Base-by-base conservation (phyloP, 2,329 filamentous ascomycete genomes). In the Elsinoe australis region DNA sequence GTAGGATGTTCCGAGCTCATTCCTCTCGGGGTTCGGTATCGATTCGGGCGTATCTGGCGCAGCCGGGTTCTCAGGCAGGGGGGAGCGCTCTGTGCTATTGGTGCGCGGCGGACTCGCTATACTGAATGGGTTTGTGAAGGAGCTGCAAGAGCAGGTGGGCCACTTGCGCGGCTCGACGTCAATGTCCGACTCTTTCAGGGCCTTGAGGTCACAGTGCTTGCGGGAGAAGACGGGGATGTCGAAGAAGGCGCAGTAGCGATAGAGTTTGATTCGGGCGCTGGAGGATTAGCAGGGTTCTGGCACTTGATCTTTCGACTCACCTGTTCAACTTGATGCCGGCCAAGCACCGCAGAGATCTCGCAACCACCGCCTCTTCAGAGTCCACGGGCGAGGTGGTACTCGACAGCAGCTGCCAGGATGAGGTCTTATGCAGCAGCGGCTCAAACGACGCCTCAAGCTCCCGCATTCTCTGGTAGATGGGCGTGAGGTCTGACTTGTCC, bases 181-280 rank as follows among this genome's bases (percentile, higher is more conserved):
- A 29, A 22, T 34, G 34, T 5, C 24, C 34, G 58, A 15, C 18
- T 55, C 47, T 22, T 58, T 61, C 26, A 62, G 60, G 47, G 62
- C 62, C 48, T 64, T 63, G 10, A 75, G 64, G 49, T 75, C 72
- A 57, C 72, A 76, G 53, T 74, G 69, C 48, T 70, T 72, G 21
- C 65, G 64, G 0, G 65, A 62, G 55, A 76, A 76, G 15, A 75
- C 64, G 2, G 72, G 71, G 4, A 69, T 59, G 52, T 75, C 72
- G 35, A 65, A 69, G 56, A 76, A 76, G 6, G 73, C 73, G 52
- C 66, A 69, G 55, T 73, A 75, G 1, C 73, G 67, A 52, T 76
- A 72, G 2, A 74, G 56, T 54, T 75, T 75, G 53, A 74, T 73
- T 10, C 71, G 62, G 8, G 72, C 71, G 56, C 72, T 74, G 18